Percentiles rank a stretch among this genome's conserved stretches.
phyloP scores from a whole-genome alignment of 106 monocot genomes.

The Narthecium ossifragum region DNA sequence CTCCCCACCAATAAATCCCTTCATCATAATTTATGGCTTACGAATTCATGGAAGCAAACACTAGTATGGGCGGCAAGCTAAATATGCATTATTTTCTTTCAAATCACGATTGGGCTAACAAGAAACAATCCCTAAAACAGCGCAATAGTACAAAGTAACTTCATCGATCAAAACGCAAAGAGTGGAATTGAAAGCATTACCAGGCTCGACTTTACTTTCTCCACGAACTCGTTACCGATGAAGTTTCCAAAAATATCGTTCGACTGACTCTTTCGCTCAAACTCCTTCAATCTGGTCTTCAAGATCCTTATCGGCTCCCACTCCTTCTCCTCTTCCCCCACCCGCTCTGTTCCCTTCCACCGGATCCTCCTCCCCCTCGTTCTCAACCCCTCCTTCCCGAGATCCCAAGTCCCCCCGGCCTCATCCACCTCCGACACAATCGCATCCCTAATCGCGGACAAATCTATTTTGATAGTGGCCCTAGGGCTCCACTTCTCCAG shows the following conservation, averaged over 20 bases:
- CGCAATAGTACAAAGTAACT: neutral
- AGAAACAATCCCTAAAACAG: neutral
- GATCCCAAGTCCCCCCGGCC: conserved; percentile 15
- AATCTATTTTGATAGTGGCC: conserved; percentile 32
- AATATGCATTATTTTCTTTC: neutral
- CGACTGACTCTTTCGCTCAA: conserved; percentile 72
- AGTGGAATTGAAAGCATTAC: conserved; percentile 37
- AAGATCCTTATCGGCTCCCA: conserved; percentile 73
- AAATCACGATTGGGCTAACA: neutral
- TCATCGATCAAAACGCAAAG: too few relatives aligned
- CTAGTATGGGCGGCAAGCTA: too few relatives aligned
- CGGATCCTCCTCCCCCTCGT: conserved; percentile 8
- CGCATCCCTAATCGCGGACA: conserved; percentile 38
- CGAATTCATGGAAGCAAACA: too few relatives aligned
- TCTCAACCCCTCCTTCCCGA: conserved; percentile 14
- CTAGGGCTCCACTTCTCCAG: conserved; percentile 30
- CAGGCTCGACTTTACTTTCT: conserved; percentile 48
- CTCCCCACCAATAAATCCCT: too few relatives aligned
- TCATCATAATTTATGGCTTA: too few relatives aligned
- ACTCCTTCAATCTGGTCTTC: conserved; percentile 66
- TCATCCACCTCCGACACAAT: conserved; percentile 44
- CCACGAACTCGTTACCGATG: conserved; percentile 61
- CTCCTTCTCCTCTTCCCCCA: conserved; percentile 22
- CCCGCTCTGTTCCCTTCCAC: conserved; percentile 24
- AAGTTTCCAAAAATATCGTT: conserved; percentile 54